Base-by-base conservation (phyloP, 1,284 basidiomycete genomes). In the Sporisorium exsertum region DNA sequence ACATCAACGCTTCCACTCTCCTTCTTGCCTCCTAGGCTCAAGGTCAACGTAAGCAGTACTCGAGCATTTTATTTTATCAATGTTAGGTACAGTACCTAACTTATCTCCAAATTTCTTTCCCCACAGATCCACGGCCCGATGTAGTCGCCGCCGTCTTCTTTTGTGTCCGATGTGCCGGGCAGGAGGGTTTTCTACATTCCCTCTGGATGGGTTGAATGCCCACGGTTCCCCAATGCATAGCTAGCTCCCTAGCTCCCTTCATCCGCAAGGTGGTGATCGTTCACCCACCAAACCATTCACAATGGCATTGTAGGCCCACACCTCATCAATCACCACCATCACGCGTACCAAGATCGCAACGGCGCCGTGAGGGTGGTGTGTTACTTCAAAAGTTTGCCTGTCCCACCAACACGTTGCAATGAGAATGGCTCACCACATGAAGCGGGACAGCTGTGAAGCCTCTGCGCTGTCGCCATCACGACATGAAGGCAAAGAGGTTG, bases 391-490 rank as follows among this genome's bases (percentile, higher is more conserved):
- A 32, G 4, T 5, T 22, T 35, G 33, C 22, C 15, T 26, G 37
- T 45, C 57, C 64, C 64, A 56, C 58, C 52, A 18, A 16, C 18
- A 5, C 9, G 43, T 40, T 46, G 35, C 16, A 13, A 20, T 8
- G 53, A 57, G 20, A 49, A 9, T n/a, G 54, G 12, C 33, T 42
- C 54, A 29, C 32, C 20, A 35, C 40, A 53, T 61, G 45, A 46
- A 65, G 46, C 37, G 24, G 33, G 10, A 37, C 29, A 51, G n/a
- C 27, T 26, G 22, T 51, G 20, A 24, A 26, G 4, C 9, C 40
- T 47, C 33, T 52, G 56, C 43, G 12, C 24, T 43, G 55, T 65
- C 63, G 63, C 45, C 58, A 66, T 24, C 29, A 56, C 64, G 57
- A 62, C 50, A 46, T 56, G 49, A 61, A 57, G 27, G 20, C 26